Base-by-base conservation (phyloP, 768 basidiomycete genomes). In the Chalciporus piperatus region DNA sequence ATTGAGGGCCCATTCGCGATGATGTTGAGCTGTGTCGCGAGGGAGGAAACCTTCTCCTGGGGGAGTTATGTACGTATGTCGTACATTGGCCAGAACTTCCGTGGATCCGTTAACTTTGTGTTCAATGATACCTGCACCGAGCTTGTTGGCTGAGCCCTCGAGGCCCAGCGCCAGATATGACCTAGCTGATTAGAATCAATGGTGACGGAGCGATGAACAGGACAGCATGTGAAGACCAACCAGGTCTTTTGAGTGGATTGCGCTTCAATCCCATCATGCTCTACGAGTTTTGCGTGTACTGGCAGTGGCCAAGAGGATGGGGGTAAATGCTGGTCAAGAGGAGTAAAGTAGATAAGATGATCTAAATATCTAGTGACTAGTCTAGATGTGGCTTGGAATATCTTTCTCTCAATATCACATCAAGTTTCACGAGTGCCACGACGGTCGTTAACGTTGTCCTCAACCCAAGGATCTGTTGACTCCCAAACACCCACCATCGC, bases 31-130 rank as follows among this genome's bases (percentile, higher is more conserved):
- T 13, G 97, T 99, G 64, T 98, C 95, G 47, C 89, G 78, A 11
- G 97, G 97, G 45, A 96, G 83, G 65, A 99, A 99, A 1, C 97
- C 97, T 73, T 98, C 93, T 2, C 97, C 97, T 3, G 96, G 92
- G 6, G 97, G 97, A 2, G 97, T 98, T 59, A 98, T 90, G 68
- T 98, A 98, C n/a, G 97, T 99, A 62, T 98, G 97, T 57, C 97
- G 82, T 56, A 98, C 77, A 62, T 99, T 99, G 20, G 93, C 89
- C 6, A 98, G 78, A 13, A 98, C 91, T 20, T 75, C 73, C 2
- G 86, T 81, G 28, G 83, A 80, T 20, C 87, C 85, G 66, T 92
- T 79, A 20, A 81, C 75, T 16, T 77, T 75, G 65, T 99, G 97
- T 59, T 82, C 82, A 70, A 98, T 91, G 44, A 98, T 76, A 10